These are phyloP conservation scores for Trichoderma sp. DNA, from an alignment of 2,329 filamentous ascomycete genomes.

Conservation along the genomic window DNA sequence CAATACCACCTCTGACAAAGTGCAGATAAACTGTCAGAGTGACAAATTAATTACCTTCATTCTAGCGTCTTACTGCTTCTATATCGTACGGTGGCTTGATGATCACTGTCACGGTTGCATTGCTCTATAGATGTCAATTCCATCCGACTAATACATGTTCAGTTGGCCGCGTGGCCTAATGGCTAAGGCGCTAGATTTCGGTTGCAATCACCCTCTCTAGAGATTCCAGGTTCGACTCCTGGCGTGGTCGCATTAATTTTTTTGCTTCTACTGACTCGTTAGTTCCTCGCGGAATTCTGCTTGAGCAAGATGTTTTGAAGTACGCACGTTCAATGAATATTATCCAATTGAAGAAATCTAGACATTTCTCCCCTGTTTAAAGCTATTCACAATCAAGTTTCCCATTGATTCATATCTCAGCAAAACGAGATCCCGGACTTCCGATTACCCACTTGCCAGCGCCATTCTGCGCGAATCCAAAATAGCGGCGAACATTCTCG, in stretches of 20 bases:
- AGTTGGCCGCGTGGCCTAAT: constrained; percentile 39
- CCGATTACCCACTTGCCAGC: neutral
- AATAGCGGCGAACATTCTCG: neutral
- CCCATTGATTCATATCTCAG: neutral
- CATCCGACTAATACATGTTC: neutral
- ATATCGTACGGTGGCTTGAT: neutral
- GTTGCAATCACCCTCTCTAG: constrained; percentile 31
- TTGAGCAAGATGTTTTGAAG: too few species aligned
- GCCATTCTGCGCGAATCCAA: neutral
- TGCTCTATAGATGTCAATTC: neutral
- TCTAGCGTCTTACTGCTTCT: neutral
- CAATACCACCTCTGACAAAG: neutral
- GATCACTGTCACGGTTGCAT: neutral
- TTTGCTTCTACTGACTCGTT: neutral
- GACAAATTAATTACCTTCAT: neutral
- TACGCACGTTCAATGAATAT: neutral
- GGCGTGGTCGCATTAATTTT: constrained; percentile 34
- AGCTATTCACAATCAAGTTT: neutral
- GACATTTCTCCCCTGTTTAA: neutral
- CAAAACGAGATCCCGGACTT: neutral
- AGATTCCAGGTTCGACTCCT: constrained; percentile 42
- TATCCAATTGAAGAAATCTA: too few species aligned
- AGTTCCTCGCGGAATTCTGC: neutral
- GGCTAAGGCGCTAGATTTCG: constrained; percentile 42
- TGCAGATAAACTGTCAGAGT: too few species aligned